phyloP scores from a whole-genome alignment of 106 monocot genomes.

The Phalaenopsis aphrodite region DNA sequence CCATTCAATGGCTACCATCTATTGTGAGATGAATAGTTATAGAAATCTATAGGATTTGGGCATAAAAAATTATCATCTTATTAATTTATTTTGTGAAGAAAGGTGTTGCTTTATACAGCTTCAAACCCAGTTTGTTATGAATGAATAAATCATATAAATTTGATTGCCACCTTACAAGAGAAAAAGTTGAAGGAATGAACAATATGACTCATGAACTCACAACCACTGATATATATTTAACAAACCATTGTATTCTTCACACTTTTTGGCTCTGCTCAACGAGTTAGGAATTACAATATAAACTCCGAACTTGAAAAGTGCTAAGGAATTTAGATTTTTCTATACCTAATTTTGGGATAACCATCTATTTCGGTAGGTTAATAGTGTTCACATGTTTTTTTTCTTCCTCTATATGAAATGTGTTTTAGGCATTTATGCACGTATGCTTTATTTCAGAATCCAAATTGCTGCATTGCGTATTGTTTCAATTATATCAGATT shows the following conservation, averaged over 20 bases:
- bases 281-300: constrained; percentile 7
- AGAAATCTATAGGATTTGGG: background rate
- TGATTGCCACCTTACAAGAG: constrained; percentile 4
- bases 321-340: background rate
- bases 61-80: background rate
- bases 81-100: constrained; percentile 5
- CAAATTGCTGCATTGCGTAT: too few species aligned
- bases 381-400: too few species aligned
- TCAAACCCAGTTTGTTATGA: background rate
- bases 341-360: too few species aligned
- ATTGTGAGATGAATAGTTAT: background rate
- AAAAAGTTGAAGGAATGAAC: constrained; percentile 7
- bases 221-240: background rate
- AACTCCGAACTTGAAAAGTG: constrained; percentile 2
- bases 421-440: too few species aligned
- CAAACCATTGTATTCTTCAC: background rate
- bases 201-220: background rate
- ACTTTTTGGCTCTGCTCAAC: background rate
- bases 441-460: too few species aligned
- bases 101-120: background rate
- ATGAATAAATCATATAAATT: constrained; percentile 4
- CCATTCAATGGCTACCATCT: background rate
- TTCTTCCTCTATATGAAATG: too few species aligned
- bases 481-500: too few species aligned
- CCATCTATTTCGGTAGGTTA: too few species aligned